phyloP scores from a whole-genome alignment of 2,329 filamentous ascomycete genomes.

The Fusarium anguioides region DNA sequence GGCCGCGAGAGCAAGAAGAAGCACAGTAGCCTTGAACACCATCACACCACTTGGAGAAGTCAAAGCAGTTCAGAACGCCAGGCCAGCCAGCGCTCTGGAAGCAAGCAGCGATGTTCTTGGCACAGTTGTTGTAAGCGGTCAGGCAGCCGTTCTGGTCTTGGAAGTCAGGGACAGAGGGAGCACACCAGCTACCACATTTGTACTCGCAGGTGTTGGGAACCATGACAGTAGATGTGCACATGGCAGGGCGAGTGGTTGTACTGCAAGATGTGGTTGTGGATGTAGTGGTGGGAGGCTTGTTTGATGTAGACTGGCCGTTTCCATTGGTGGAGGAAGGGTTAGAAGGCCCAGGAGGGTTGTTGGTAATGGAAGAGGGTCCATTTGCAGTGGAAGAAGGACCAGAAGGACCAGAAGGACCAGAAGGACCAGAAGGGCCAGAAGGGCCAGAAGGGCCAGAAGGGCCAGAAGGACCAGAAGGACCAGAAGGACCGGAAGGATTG shows the following conservation, averaged over 20 bases:
- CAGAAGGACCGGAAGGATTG: neutral
- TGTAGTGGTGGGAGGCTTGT: slow-evolving; percentile 23
- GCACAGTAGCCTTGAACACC: slow-evolving; percentile 59
- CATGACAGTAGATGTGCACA: slow-evolving; percentile 61
- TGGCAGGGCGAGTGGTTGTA: slow-evolving; percentile 52
- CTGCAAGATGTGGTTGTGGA: slow-evolving; percentile 42
- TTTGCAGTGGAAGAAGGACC: neutral
- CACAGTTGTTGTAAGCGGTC: slow-evolving; percentile 57
- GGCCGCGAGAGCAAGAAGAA: slow-evolving; percentile 48
- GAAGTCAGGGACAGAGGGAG: slow-evolving; percentile 61
- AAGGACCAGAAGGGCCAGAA: neutral
- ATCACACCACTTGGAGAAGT: slow-evolving; percentile 63
- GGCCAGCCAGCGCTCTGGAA: slow-evolving; percentile 64
- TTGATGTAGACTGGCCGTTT: slow-evolving; percentile 16
- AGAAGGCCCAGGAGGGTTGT: neutral
- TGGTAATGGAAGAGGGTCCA: slow-evolving; percentile 6
- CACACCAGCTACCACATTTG: slow-evolving; percentile 65
- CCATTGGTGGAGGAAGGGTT: slow-evolving; percentile 32
- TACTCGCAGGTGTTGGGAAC: slow-evolving; percentile 64
- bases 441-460: slow-evolving; percentile 24
- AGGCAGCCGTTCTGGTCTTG: slow-evolving; percentile 56
- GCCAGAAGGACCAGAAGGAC: slow-evolving; percentile 3
- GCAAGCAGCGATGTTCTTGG: slow-evolving; percentile 61
- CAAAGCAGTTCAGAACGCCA: slow-evolving; percentile 60
- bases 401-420: slow-evolving; percentile 22